Evolutionary conservation across 2,329 filamentous ascomycete species (phyloP), one percentile per base, ranked within the genome.

Genomic region (Byssothecium circinans): DNA sequence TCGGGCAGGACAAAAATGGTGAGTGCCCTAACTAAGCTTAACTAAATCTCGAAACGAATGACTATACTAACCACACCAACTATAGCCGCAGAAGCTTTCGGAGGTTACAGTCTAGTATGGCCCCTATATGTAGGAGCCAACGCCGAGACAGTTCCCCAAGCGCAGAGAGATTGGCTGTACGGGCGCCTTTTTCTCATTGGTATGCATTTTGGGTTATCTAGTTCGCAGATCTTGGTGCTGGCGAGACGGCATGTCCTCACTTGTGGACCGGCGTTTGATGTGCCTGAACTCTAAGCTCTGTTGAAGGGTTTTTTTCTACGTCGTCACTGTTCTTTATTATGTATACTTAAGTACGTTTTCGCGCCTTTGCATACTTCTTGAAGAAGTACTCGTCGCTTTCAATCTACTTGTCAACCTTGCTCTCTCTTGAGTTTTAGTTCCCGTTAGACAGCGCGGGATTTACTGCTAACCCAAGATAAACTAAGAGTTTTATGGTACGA

Each of bases 81-180:
- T 19, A 29, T 34, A 71, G 71, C 70, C 30, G 66, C 69, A 2
- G 67, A 71, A 60, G 70, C 67, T 0, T 66, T 67, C 34, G 71
- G 71, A 10, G 70, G 65, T 8, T 74, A 73, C 54, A 68, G 68
- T 11, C 58, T 73, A 41, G 68, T 73, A 3, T 74, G 71, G 70
- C 71, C 71, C 2, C 56, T 74, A 2, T 74, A 69, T 40, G 69
- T 73, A 14, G 64, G 66, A 6, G 61, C 65, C 8, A 70, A 71
- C 32, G 65, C 70, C 0, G 67, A 71, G 23, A 67, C 60, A 0
- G 59, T 74, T 5, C 60, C 69, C 1, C 61, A 67, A 40, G 52
- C 51, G 6, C 71, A 74, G 45, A 60, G 64, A 15, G 59, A 67
- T 27, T 74, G 71, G 71, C 48, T 74, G 2, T 54, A 58, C 1